Evolutionary conservation across 2,329 filamentous ascomycete species (phyloP).

Genomic region (Fusarium subtropicale): DNA sequence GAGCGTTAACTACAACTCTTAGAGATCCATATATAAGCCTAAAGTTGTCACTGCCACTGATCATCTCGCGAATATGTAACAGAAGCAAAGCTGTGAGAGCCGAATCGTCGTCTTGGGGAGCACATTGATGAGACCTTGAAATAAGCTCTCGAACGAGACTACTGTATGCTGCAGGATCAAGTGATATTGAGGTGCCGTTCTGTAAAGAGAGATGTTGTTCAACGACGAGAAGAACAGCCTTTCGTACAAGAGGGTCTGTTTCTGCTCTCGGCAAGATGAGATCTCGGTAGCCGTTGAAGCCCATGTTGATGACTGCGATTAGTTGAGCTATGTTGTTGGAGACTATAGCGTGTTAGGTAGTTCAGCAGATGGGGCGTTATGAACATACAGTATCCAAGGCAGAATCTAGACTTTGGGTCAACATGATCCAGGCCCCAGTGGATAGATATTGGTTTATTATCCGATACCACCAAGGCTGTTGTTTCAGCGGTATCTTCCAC

Average conservation of each 20-base stretch:
- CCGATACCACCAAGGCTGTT: neutral
- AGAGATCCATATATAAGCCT: conserved; percentile 37
- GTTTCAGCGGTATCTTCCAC: neutral
- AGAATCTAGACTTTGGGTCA: conserved; percentile 35
- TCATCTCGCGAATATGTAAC: conserved; percentile 41
- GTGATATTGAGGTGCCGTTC: conserved; percentile 10
- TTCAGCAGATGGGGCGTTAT: fast-evolving
- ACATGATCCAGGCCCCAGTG: conserved; percentile 33
- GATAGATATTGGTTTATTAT: neutral
- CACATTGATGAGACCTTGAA: conserved; percentile 30
- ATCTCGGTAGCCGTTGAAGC: conserved; percentile 42
- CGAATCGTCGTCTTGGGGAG: conserved; percentile 39
- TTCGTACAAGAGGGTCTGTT: conserved; percentile 34
- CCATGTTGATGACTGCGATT: conserved; percentile 42
- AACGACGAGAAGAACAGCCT: conserved; percentile 34
- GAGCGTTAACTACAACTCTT: conserved; percentile 31
- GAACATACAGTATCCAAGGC: conserved; percentile 33
- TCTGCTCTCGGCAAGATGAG: conserved; percentile 37
- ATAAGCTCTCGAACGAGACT: conserved; percentile 36
- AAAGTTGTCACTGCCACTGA: conserved; percentile 42
- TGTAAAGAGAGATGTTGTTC: conserved; percentile 41
- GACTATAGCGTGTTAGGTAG: conserved; percentile 9
- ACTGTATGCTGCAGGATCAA: conserved; percentile 26
- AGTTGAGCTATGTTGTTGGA: conserved; percentile 42
- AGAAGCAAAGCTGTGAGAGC: conserved; percentile 37